Evolutionary conservation across 495 filamentous ascomycete species (phyloP).

Genomic region (Penicillium lividum): DNA sequence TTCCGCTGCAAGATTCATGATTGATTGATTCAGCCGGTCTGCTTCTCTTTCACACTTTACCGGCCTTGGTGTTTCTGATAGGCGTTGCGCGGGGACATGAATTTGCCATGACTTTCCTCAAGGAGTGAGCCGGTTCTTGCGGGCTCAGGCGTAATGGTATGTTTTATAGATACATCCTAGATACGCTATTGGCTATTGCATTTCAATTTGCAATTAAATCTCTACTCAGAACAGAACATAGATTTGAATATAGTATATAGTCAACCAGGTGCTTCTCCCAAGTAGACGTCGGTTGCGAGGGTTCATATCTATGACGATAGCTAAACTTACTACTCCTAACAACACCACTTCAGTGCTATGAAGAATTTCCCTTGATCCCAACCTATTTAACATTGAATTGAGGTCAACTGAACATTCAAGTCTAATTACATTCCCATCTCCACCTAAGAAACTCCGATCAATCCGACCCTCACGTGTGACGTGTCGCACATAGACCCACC

Average conservation of each 20-base stretch:
- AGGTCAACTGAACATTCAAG: too few species aligned
- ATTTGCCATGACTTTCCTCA: background rate
- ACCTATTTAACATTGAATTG: too few species aligned
- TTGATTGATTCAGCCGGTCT: background rate
- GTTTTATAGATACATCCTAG: background rate
- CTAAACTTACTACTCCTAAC: too few species aligned
- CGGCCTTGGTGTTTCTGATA: background rate
- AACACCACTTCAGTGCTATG: too few species aligned
- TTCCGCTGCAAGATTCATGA: background rate
- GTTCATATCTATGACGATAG: too few species aligned
- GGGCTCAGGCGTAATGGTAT: background rate
- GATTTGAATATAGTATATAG: too few species aligned
- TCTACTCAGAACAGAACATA: background rate
- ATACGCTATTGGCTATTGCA: background rate
- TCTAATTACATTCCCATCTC: background rate
- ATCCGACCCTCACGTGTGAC: background rate
- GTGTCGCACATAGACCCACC: conserved; percentile 8
- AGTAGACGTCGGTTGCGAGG: too few species aligned
- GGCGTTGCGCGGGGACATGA: conserved; percentile 1
- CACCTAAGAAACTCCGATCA: background rate
- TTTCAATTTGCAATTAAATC: background rate
- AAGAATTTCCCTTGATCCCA: too few species aligned
- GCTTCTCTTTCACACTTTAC: background rate
- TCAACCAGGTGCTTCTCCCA: too few species aligned
- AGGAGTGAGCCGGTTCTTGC: background rate